These are phyloP conservation scores for Roridomyces roridus DNA, from an alignment of 768 basidiomycete genomes.

Conservation along the genomic window DNA sequence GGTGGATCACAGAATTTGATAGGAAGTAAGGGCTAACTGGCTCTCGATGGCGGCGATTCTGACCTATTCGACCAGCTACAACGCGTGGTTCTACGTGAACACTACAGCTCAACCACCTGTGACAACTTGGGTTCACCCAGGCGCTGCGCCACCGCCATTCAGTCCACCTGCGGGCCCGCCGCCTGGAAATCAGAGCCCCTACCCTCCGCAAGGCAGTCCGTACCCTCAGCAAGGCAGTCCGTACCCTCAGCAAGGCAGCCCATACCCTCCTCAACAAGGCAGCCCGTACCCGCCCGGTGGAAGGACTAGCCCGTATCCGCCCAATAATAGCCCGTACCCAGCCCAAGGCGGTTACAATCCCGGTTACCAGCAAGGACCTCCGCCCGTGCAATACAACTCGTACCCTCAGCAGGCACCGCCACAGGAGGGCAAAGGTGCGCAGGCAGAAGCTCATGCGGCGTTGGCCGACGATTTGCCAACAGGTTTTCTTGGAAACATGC, in stretches of 20 bases:
- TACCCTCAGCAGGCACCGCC: constrained; percentile 32
- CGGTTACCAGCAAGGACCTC: constrained; percentile 16
- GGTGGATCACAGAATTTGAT: constrained; percentile 76
- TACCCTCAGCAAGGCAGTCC: no score
- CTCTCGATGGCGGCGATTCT: no score
- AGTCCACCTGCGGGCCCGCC: constrained; percentile 53
- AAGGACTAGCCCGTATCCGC: constrained; percentile 19
- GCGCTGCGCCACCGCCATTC: constrained; percentile 55
- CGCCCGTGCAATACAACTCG: constrained; percentile 24
- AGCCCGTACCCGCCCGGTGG: constrained; percentile 17
- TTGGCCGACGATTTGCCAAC: constrained; percentile 1
- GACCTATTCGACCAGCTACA: constrained; percentile 52
- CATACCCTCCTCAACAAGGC: constrained; percentile 1
- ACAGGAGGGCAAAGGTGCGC: constrained; percentile 28
- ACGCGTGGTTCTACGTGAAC: constrained; percentile 82
- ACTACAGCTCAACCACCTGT: constrained; percentile 65
- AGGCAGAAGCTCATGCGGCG: constrained; percentile 7
- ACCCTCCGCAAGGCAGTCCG: constrained; percentile 7
- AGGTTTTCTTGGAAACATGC: constrained; percentile 26
- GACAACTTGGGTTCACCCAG: constrained; percentile 74
- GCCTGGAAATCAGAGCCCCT: constrained; percentile 39
- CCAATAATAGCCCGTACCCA: constrained; percentile 33
- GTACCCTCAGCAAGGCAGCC: constrained; percentile 16
- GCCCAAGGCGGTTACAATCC: constrained; percentile 29
- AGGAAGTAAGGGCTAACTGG: constrained; percentile 62